phyloP scores from a whole-genome alignment of 305 asterid species.

The Fraxinus latifolia region DNA sequence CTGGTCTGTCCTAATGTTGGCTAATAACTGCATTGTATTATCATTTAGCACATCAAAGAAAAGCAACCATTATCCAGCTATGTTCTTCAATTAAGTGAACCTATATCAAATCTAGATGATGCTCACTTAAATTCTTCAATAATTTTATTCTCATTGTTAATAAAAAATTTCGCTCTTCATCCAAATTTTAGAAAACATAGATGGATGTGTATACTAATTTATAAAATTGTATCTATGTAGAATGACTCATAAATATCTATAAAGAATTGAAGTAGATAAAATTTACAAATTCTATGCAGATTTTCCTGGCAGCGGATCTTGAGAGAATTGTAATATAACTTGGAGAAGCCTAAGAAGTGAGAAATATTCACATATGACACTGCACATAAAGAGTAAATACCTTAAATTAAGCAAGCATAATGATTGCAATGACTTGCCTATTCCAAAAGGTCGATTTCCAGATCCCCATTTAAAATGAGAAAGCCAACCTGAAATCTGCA shows the following conservation, averaged over 20 bases:
- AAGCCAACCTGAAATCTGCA: constrained; percentile 81
- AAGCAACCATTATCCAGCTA: neutral
- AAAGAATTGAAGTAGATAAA: constrained; percentile 2
- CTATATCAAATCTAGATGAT: neutral
- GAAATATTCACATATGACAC: neutral
- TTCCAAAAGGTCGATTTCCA: constrained; percentile 45
- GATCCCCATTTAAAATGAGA: constrained; percentile 55
- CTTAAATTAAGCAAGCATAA: constrained; percentile 67
- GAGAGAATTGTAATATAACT: neutral
- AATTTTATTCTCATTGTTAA: neutral
- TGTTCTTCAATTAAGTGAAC: neutral
- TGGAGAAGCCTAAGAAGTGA: neutral
- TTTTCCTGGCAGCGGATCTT: neutral
- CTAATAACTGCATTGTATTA: neutral
- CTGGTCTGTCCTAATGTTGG: neutral
- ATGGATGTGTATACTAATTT: neutral
- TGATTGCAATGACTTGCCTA: constrained; percentile 57
- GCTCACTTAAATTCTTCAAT: neutral
- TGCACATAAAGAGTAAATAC: constrained; percentile 29
- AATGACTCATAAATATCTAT: constrained; percentile 16
- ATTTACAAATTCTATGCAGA: neutral
- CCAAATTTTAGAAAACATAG: constrained; percentile 9
- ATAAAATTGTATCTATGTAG: neutral
- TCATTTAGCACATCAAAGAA: neutral
- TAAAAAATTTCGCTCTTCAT: neutral